Conservation (phyloP, 352 stramenopile species). For the Phytopythium aichiense region DNA sequence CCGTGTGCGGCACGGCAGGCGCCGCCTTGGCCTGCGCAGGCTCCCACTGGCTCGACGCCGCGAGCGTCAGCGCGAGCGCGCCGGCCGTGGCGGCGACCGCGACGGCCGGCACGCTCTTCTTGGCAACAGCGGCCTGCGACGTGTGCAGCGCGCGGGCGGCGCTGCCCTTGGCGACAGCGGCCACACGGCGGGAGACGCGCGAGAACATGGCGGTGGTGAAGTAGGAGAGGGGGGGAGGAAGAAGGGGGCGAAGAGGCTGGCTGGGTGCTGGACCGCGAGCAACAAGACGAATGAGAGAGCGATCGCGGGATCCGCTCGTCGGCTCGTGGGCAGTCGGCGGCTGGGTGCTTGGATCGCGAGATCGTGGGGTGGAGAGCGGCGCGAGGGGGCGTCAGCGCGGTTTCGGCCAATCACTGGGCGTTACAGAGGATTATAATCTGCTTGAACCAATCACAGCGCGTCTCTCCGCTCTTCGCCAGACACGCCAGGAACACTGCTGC, state of each 20-base stretch:
- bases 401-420: constrained; percentile 23
- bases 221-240: background rate
- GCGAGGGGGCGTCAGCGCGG: constrained; percentile 9
- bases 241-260: background rate
- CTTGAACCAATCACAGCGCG: no score
- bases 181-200: constrained; percentile 59
- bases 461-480: no score
- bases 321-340: no score
- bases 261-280: constrained; percentile 24
- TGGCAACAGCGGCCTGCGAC: constrained; percentile 33
- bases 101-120: constrained; percentile 26
- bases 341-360: constrained; percentile 10
- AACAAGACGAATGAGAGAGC: constrained; percentile 30
- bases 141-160: constrained; percentile 48
- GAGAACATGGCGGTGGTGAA: constrained; percentile 48
- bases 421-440: background rate
- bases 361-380: constrained; percentile 12
- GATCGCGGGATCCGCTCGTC: background rate
- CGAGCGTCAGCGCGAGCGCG: constrained; percentile 42
- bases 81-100: constrained; percentile 32
- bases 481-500: no score
- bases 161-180: constrained; percentile 56
- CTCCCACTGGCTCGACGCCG: constrained; percentile 31
- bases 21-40: constrained; percentile 43
- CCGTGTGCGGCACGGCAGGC: constrained; percentile 52